phyloP scores from a whole-genome alignment of 306 rosid species.

The Vigna nakashimae region DNA sequence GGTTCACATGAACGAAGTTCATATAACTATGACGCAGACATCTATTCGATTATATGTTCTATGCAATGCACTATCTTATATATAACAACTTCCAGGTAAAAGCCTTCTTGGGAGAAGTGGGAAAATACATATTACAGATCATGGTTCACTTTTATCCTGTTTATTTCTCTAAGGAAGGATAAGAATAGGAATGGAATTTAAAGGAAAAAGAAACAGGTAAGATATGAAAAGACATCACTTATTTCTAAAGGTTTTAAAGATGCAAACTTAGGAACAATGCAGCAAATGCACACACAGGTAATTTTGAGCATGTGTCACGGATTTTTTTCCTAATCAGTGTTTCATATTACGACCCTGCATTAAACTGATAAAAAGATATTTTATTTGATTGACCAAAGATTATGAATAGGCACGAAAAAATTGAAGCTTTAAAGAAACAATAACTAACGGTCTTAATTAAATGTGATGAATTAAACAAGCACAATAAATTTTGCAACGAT shows the following conservation, averaged over 20 bases:
- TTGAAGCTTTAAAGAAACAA: conserved; percentile 12
- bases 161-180: conserved; percentile 3
- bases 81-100: conserved; percentile 4
- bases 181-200: conserved; percentile 6
- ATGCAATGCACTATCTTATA: not conserved
- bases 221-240: not conserved
- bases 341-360: not conserved
- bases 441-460: not conserved
- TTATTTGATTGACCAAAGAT: conserved; percentile 7
- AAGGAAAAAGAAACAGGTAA: conserved; percentile 15
- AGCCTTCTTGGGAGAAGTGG: not conserved
- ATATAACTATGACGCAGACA: not conserved
- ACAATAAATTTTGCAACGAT: not conserved
- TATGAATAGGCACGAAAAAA: not conserved
- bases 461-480: not conserved
- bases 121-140: not conserved
- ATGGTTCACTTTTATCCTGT: conserved; percentile 21
- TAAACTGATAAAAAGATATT: not conserved
- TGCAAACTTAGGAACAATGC: conserved; percentile 27
- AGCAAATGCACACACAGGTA: not conserved
- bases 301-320: not conserved
- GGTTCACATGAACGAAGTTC: not conserved
- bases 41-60: not conserved
- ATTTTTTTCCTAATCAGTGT: not conserved
- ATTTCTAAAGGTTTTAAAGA: conserved; percentile 14